Evolutionary conservation across 1,139 yeast genomes (phyloP).

Genomic region (Diutina siamensis): DNA sequence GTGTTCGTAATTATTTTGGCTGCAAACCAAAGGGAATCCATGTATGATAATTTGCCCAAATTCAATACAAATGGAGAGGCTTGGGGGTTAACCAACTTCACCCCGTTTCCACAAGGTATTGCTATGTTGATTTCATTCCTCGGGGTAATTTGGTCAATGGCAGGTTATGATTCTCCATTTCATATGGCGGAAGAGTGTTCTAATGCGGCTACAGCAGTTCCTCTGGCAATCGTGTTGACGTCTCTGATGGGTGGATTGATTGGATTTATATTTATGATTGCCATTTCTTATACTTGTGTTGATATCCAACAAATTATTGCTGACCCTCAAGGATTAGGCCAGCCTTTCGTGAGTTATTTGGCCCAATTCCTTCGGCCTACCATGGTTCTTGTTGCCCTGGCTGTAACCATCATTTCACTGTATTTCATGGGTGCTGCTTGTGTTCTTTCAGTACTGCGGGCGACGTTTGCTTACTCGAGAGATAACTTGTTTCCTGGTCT

Average conservation of each 20-base stretch:
- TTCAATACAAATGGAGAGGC: constrained; percentile 41
- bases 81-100: constrained; percentile 49
- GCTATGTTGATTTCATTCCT: constrained; percentile 49
- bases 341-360: constrained; percentile 52
- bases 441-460: constrained; percentile 61
- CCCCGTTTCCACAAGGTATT: constrained; percentile 59
- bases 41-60: constrained; percentile 22
- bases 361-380: constrained; percentile 37
- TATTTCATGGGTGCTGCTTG: constrained; percentile 61
- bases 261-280: constrained; percentile 54
- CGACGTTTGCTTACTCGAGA: constrained; percentile 57
- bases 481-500: constrained; percentile 62
- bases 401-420: constrained; percentile 48
- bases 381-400: constrained; percentile 40
- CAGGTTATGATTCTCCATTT: constrained; percentile 68
- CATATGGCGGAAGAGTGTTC: constrained; percentile 64
- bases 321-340: constrained; percentile 39
- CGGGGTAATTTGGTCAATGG: constrained; percentile 68
- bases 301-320: constrained; percentile 39
- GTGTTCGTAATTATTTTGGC: constrained; percentile 48
- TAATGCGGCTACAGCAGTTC: constrained; percentile 52
- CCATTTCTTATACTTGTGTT: constrained; percentile 54
- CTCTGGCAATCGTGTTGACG: constrained; percentile 56
- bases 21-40: constrained; percentile 32
- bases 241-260: constrained; percentile 49